Evolutionary conservation across 257 asterid species (phyloP), one percentile per base, ranked within the genome.

Genomic region (Primulina tabacum): DNA sequence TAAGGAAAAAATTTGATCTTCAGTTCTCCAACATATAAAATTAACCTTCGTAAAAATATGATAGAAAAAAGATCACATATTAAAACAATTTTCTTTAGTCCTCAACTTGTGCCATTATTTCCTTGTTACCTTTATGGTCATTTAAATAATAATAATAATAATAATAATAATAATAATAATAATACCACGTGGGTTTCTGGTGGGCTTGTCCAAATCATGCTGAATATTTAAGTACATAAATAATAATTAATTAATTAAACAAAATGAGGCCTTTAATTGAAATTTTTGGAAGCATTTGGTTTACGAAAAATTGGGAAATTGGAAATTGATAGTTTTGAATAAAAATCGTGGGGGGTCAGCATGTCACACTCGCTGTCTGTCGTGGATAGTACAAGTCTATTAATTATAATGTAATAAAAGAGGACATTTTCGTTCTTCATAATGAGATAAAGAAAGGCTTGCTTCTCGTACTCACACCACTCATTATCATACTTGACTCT

Each of bases 401-500:
- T 43, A 59, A n/a, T n/a, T n/a, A n/a, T n/a, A n/a, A 24, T 24
- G 50, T 32, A 56, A 58, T 34, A 37, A 37, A 72, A 67, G 60
- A 65, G 8, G 69, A 72, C 81, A 68, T 72, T 67, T 67, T 55
- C 21, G 63, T 20, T 24, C 50, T 62, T 69, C 71, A 55, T 50
- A 12, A 43, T 6, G 68, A 70, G n/a, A 47, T 34, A 59, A 24
- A 58, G 43, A 58, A 30, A 53, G 59, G 47, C 33, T n/a, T 17
- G 60, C 50, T 33, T 68, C 58, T 35, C 40, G 52, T 40, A 40
- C 52, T 40, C 52, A 10, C 5, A 11, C 52, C 17, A 40, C 17
- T 40, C 52, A 3, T 40, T 40, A 40, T 40, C 52, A 40, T 38
- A 38, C 16, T 38, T 34, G 40, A 7, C 8, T 35, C 40, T 8